phyloP scores from a whole-genome alignment of 441 rosid genomes.

The Isatis lusitanica region DNA sequence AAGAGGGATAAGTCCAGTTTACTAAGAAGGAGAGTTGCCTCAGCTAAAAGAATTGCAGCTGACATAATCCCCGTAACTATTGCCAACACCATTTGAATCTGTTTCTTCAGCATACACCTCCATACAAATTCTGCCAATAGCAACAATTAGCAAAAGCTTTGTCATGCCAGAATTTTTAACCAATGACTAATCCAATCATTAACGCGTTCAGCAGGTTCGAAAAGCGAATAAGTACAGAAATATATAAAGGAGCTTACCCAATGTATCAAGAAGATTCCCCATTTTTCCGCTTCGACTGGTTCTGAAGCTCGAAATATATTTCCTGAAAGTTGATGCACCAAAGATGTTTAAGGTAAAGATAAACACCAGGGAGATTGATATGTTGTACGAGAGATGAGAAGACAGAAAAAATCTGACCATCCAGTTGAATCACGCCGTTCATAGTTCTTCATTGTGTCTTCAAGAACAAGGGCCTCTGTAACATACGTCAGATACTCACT shows the following conservation, averaged over 20 bases:
- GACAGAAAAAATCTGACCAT: slow-evolving; percentile 63
- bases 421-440: slow-evolving; percentile 83
- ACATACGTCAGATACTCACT: slow-evolving; percentile 90
- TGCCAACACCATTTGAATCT: slow-evolving; percentile 71
- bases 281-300: slow-evolving; percentile 60
- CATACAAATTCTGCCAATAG: slow-evolving; percentile 76
- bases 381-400: slow-evolving; percentile 20
- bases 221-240: not conserved
- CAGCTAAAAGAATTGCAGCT: slow-evolving; percentile 96
- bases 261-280: slow-evolving; percentile 62
- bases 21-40: slow-evolving; percentile 82
- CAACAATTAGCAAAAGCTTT: slow-evolving; percentile 1
- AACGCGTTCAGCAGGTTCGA: not conserved
- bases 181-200: slow-evolving; percentile 5
- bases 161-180: slow-evolving; percentile 18
- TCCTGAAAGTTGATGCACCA: slow-evolving; percentile 51
- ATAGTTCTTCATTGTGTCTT: slow-evolving; percentile 87
- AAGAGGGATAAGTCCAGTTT: slow-evolving; percentile 85
- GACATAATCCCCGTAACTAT: slow-evolving; percentile 78
- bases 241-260: slow-evolving; percentile 48
- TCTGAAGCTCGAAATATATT: slow-evolving; percentile 89
- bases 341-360: slow-evolving; percentile 22
- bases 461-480: slow-evolving; percentile 84
- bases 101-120: slow-evolving; percentile 77
- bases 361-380: not conserved